Conservation (phyloP, 176 grass and related monocot species). For the Elaeis guineensis region DNA sequence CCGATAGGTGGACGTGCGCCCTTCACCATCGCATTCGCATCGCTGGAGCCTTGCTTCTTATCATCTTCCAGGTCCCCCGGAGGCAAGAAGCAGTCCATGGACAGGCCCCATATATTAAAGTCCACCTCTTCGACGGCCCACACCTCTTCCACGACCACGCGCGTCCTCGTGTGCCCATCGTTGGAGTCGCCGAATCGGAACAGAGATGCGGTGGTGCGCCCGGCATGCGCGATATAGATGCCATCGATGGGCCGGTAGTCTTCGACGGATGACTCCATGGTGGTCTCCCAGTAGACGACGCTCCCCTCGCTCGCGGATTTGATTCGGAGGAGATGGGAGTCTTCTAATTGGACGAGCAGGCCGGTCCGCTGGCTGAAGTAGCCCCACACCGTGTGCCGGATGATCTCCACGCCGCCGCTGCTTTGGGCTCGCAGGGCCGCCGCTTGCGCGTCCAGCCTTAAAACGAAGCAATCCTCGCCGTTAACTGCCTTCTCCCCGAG, state of each 20-base stretch:
- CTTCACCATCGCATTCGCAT: constrained; percentile 8
- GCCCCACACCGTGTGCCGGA: constrained; percentile 84
- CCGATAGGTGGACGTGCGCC: constrained; percentile 27
- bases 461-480: constrained; percentile 86
- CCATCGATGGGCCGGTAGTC: constrained; percentile 88
- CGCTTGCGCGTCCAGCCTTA: constrained; percentile 79
- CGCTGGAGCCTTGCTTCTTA: constrained; percentile 30
- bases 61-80: constrained; percentile 71
- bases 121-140: constrained; percentile 93
- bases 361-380: constrained; percentile 98
- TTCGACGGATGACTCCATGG: constrained; percentile 70
- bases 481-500: constrained; percentile 58
- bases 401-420: constrained; percentile 84
- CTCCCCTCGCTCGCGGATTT: constrained; percentile 32
- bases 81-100: constrained; percentile 88
- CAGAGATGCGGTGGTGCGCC: constrained; percentile 60
- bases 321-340: constrained; percentile 93
- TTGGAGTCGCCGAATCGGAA: constrained; percentile 65
- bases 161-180: constrained; percentile 54
- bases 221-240: constrained; percentile 84
- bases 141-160: constrained; percentile 89
- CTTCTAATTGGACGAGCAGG: constrained; percentile 84
- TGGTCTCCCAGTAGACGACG: constrained; percentile 96
- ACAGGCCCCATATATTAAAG: constrained; percentile 79
- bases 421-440: constrained; percentile 73